Conservation (phyloP, 352 stramenopile genomes). For the Phytophthora fragariae region DNA sequence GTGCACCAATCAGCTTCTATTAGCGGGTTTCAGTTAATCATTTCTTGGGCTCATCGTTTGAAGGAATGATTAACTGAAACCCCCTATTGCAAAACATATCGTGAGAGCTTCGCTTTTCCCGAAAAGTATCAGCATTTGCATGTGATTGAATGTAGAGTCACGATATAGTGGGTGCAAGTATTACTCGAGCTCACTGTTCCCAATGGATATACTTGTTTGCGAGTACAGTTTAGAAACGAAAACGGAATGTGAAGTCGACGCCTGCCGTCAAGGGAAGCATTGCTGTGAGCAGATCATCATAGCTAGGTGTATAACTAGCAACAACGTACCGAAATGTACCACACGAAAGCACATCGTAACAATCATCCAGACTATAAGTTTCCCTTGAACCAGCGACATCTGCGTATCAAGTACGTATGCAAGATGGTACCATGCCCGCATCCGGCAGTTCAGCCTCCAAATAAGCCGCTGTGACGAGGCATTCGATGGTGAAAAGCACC, state of each 20-base stretch:
- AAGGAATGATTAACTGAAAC: too few relatives aligned
- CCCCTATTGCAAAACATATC: too few relatives aligned
- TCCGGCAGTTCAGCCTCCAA: conserved; percentile 28
- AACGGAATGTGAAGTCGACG: background rate
- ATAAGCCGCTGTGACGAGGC: conserved; percentile 43
- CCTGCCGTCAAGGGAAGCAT: background rate
- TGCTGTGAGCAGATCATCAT: background rate
- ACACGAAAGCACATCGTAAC: background rate
- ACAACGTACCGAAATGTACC: background rate
- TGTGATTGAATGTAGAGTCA: too few relatives aligned
- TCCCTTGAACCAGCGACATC: background rate
- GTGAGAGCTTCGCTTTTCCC: too few relatives aligned
- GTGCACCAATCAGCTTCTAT: too few relatives aligned
- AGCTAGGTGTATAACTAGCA: background rate
- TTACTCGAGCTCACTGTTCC: too few relatives aligned
- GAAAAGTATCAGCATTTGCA: too few relatives aligned
- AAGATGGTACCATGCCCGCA: background rate
- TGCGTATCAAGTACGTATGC: background rate
- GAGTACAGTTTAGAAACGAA: background rate
- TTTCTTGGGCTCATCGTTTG: too few relatives aligned
- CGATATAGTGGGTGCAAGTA: too few relatives aligned
- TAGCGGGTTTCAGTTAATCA: too few relatives aligned
- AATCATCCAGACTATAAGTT: background rate
- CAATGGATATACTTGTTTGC: too few relatives aligned
- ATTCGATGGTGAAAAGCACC: conserved; percentile 45